Evolutionary conservation across 2,329 filamentous ascomycete genomes (phyloP), one percentile per base, ranked within the genome.

Genomic region (Achaetomium macrosporum): DNA sequence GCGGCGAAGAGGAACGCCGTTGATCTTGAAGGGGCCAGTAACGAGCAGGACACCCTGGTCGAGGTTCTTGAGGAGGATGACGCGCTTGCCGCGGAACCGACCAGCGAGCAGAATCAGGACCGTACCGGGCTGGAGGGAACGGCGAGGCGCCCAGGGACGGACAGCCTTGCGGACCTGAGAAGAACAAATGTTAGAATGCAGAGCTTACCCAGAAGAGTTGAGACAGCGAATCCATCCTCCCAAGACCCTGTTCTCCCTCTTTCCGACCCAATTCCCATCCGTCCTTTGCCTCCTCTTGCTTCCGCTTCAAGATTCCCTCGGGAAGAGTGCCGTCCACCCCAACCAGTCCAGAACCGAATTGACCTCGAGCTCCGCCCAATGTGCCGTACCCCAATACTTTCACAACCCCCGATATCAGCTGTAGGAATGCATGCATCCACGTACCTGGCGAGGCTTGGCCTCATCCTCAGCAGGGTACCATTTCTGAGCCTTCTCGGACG

Each of bases 21-120:
- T 99, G 81, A 99, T 87, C 87, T 97, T 99, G 88, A 97, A 99
- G 73, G 93, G 93, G 69, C 93, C 93, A 73, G 93, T 99, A 70
- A 99, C 90, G 74, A 99, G 90, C 75, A 99, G 90, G 65, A 96
- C 90, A 79, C 93, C 93, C 81, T 96, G 90, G 72, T 89, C 82
- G 71, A 99, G 91, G 77, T 87, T 84, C 86, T 97, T 97, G 75
- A 99, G 88, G 78, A 97, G 90, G 71, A 99, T 83, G 71, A 99
- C 93, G 74, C 93, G 93, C 90, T 99, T 99, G 83, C 93, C 93
- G 70, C 93, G 92, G 90, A 97, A 99, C 72, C 93, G 93, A 71
- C 93, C 93, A 75, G 93, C 93, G 73, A 99, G 90, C 74, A 99
- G 90, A 78, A 99, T 99, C 73, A 99, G 88, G 73, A 99, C 83